Conservation (phyloP, 2,329 filamentous ascomycete species). For the Colletotrichum destructivum region DNA sequence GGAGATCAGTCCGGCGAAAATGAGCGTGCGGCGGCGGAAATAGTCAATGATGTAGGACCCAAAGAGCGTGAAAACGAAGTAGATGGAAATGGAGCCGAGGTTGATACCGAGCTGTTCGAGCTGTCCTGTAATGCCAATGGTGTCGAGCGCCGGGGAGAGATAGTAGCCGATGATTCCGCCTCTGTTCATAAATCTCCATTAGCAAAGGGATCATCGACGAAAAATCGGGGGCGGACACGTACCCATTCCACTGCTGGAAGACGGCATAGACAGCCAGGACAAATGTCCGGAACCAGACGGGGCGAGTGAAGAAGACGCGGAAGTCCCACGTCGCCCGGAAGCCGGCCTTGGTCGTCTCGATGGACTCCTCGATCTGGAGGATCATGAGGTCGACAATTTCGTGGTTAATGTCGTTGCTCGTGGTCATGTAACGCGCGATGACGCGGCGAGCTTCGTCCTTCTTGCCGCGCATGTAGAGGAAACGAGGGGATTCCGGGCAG, state of each 20-base stretch:
- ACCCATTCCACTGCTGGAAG: slow-evolving; percentile 59
- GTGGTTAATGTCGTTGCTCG: slow-evolving; percentile 55
- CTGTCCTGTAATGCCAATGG: slow-evolving; percentile 56
- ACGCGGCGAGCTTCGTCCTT: slow-evolving; percentile 53
- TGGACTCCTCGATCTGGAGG: slow-evolving; percentile 60
- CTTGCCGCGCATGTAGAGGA: slow-evolving; percentile 55
- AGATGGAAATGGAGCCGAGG: slow-evolving; percentile 59
- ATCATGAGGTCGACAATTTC: slow-evolving; percentile 59
- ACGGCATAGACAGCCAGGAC: slow-evolving; percentile 61
- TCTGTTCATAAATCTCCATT: slow-evolving; percentile 43
- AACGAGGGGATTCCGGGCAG: slow-evolving; percentile 60
- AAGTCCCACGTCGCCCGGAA: slow-evolving; percentile 60
- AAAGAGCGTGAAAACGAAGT: slow-evolving; percentile 62
- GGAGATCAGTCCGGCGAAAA: slow-evolving; percentile 44
- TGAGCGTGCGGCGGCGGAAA: slow-evolving; percentile 59
- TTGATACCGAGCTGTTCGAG: slow-evolving; percentile 59
- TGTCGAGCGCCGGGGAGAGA: slow-evolving; percentile 57
- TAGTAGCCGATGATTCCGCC: slow-evolving; percentile 62
- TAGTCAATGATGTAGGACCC: slow-evolving; percentile 60
- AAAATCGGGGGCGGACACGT: neutral
- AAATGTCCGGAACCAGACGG: slow-evolving; percentile 59
- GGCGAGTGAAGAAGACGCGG: slow-evolving; percentile 61
- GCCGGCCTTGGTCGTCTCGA: slow-evolving; percentile 56
- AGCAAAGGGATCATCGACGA: neutral
- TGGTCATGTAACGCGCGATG: slow-evolving; percentile 57